A percentile compares a stretch with the other conserved stretches of the same genome.
Evolutionary conservation across 306 rosid genomes (phyloP).

Genomic region (Carpinus fangiana): DNA sequence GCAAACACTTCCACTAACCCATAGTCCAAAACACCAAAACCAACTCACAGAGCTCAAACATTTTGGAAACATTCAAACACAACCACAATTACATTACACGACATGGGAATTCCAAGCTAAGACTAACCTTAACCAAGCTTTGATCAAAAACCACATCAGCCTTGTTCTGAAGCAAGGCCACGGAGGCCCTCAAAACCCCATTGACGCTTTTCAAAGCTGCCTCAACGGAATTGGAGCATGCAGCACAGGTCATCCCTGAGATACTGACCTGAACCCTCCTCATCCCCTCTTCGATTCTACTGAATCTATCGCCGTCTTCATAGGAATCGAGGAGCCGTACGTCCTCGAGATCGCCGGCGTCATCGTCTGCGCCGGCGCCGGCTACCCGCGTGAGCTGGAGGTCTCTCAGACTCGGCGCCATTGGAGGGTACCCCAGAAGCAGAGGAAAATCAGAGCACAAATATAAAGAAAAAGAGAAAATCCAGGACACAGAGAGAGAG

Average conservation of each 20-base stretch:
- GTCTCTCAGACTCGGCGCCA: conserved; percentile 49
- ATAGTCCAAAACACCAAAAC: conserved; percentile 9
- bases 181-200: conserved; percentile 78
- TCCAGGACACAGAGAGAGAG: neutral
- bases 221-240: conserved; percentile 91
- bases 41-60: conserved; percentile 1
- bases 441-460: neutral
- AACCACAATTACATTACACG: neutral
- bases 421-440: conserved; percentile 5
- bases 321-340: conserved; percentile 81
- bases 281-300: conserved; percentile 34
- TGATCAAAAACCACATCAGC: conserved; percentile 88
- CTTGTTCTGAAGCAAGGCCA: conserved; percentile 85
- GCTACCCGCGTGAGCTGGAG: conserved; percentile 49
- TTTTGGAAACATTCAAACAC: conserved; percentile 6
- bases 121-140: conserved; percentile 66
- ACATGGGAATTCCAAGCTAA: neutral
- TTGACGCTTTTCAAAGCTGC: conserved; percentile 60
- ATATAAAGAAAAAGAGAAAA: neutral
- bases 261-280: conserved; percentile 70
- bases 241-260: conserved; percentile 94
- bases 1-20: neutral
- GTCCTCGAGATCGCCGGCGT: conserved; percentile 62
- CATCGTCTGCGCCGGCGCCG: conserved; percentile 8
- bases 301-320: conserved; percentile 28